Evolutionary conservation across 257 asterid genomes (phyloP).

Genomic region (Nicotiana benthamiana): DNA sequence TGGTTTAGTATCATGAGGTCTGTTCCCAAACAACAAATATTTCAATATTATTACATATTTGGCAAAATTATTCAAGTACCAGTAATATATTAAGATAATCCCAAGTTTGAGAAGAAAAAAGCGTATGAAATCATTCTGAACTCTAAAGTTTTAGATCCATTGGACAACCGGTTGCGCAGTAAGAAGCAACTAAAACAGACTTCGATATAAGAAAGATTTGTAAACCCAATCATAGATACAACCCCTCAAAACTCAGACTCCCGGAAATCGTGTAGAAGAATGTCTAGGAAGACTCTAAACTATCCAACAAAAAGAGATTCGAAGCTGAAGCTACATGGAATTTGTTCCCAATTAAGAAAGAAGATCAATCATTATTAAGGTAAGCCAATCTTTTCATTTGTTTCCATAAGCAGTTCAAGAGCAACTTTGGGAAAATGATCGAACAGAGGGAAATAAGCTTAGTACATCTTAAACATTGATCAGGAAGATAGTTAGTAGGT

Average conservation of each 20-base stretch:
- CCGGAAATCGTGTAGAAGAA: not conserved
- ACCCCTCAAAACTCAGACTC: not conserved
- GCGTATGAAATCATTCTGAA: not conserved
- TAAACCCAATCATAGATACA: not conserved
- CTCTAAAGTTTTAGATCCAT: not conserved
- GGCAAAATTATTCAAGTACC: not conserved
- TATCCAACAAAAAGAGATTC: not conserved
- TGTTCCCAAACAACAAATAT: not conserved
- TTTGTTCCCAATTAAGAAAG: not conserved
- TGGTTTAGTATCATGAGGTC: not conserved
- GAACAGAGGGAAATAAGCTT: not conserved
- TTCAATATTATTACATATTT: not conserved
- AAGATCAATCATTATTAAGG: not conserved
- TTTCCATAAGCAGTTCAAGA: not conserved
- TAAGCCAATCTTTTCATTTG: not conserved
- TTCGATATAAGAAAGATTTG: not conserved
- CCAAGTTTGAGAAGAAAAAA: slow-evolving; percentile 3
- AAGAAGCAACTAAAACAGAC: not conserved
- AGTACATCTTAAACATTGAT: not conserved
- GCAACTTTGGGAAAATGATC: not conserved
- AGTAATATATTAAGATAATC: not conserved
- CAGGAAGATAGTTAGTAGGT: not conserved
- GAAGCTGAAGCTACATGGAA: not conserved
- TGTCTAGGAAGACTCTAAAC: not conserved
- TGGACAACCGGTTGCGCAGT: not conserved